Evolutionary conservation across 140 eudicot species (phyloP).

Genomic region (Ambrosia hybrid): DNA sequence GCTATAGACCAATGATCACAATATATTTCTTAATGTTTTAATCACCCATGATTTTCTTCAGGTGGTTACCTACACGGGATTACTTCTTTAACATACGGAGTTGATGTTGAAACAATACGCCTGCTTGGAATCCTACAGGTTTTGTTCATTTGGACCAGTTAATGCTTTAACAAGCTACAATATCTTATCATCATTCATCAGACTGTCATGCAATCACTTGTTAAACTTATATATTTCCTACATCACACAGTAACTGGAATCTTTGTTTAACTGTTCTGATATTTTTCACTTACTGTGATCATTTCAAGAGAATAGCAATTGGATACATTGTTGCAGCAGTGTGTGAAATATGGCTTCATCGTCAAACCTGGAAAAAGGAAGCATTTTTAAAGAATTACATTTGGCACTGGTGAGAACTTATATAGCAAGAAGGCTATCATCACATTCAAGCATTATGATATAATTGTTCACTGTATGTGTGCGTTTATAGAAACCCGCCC

Average conservation of each 20-base stretch:
- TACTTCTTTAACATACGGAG: constrained; percentile 71
- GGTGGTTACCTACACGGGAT: constrained; percentile 89
- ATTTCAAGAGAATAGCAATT: constrained; percentile 72
- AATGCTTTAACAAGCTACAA: constrained; percentile 4
- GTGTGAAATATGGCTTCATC: constrained; percentile 84
- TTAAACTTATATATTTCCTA: constrained; percentile 1
- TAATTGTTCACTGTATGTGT: background rate
- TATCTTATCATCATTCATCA: background rate
- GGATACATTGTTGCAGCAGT: constrained; percentile 71
- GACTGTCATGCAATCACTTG: constrained; percentile 23
- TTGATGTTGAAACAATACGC: constrained; percentile 63
- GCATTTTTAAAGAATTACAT: constrained; percentile 43
- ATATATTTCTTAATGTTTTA: background rate
- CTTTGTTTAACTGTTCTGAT: constrained; percentile 12
- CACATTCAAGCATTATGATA: constrained; percentile 16
- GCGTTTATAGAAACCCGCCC: background rate
- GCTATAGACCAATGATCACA: constrained; percentile 3
- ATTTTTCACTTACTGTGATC: constrained; percentile 11
- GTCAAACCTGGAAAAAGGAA: constrained; percentile 38
- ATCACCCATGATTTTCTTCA: constrained; percentile 26
- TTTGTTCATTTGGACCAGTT: constrained; percentile 8
- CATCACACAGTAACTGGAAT: background rate
- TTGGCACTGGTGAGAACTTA: constrained; percentile 69
- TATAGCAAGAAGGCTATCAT: constrained; percentile 15
- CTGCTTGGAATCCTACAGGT: constrained; percentile 83